Conservation (phyloP, 2,329 filamentous ascomycete species). For the Phialocephala sp. region DNA sequence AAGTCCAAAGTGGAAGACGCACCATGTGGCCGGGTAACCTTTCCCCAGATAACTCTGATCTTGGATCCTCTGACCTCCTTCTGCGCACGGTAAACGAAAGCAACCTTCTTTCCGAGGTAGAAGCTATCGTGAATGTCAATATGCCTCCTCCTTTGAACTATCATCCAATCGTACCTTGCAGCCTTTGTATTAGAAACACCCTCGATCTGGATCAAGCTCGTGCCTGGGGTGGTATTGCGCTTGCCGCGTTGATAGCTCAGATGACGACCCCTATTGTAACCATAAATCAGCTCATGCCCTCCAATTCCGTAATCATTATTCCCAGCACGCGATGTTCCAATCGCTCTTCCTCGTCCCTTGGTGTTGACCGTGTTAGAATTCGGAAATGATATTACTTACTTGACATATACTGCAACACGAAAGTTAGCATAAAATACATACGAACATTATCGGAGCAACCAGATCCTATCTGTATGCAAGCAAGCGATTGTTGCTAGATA, state of each 20-base stretch:
- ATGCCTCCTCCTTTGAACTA: slow-evolving; percentile 8
- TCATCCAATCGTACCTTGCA: slow-evolving; percentile 71
- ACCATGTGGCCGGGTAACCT: slow-evolving; percentile 96
- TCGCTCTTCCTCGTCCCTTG: slow-evolving; percentile 11
- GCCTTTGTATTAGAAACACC: slow-evolving; percentile 90
- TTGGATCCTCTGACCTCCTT: slow-evolving; percentile 96
- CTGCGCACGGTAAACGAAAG: slow-evolving; percentile 96
- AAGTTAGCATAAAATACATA: slow-evolving; percentile 39
- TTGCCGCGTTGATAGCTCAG: slow-evolving; percentile 97
- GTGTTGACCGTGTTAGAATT: slow-evolving; percentile 10
- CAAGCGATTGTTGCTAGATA: neutral
- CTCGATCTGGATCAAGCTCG: slow-evolving; percentile 97
- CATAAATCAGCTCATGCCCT: slow-evolving; percentile 32
- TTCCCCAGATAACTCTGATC: slow-evolving; percentile 99
- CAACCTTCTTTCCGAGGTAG: slow-evolving; percentile 99
- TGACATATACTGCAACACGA: slow-evolving; percentile 75
- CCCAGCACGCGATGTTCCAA: slow-evolving; percentile 13
- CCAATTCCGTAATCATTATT: slow-evolving; percentile 12
- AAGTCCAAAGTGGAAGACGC: slow-evolving; percentile 46
- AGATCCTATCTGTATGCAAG: neutral
- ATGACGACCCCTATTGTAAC: slow-evolving; percentile 82
- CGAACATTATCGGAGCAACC: neutral
- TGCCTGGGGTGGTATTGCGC: slow-evolving; percentile 88
- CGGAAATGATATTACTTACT: slow-evolving; percentile 65
- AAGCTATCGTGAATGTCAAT: slow-evolving; percentile 57